A percentile compares a stretch with the other conserved stretches of the same genome.
Conservation (phyloP, 805 yeast genomes). For the Spathaspora arborariae region DNA sequence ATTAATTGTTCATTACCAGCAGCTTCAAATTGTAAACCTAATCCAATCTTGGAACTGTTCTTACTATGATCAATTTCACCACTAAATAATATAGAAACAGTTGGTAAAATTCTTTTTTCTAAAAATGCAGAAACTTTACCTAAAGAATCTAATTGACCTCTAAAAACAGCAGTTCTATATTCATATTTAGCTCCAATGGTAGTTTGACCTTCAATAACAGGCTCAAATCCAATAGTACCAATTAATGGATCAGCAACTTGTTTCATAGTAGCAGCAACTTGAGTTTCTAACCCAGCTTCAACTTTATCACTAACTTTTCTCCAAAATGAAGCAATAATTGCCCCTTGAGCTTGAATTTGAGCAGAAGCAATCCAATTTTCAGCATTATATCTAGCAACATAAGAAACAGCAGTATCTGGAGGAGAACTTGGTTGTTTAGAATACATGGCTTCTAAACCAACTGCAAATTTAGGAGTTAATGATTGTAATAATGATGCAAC, state of each 20-base stretch:
- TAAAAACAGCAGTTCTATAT: conserved; percentile 91
- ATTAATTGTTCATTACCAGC: conserved; percentile 91
- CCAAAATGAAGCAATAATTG: conserved; percentile 87
- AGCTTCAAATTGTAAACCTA: conserved; percentile 93
- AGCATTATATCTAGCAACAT: conserved; percentile 84
- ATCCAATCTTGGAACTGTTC: conserved; percentile 74
- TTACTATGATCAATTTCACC: conserved; percentile 88
- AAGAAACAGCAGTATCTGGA: conserved; percentile 87
- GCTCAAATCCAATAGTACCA: conserved; percentile 77
- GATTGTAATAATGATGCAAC: conserved; percentile 90
- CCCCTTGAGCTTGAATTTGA: conserved; percentile 90
- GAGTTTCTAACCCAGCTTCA: conserved; percentile 92
- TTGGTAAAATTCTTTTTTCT: conserved; percentile 92
- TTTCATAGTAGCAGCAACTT: conserved; percentile 68
- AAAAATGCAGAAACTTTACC: conserved; percentile 90
- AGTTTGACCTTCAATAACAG: conserved; percentile 86
- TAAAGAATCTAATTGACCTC: conserved; percentile 88
- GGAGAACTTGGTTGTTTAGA: conserved; percentile 70
- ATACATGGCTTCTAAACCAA: conserved; percentile 92
- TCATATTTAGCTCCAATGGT: conserved; percentile 96
- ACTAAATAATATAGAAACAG: conserved; percentile 79
- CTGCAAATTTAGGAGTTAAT: conserved; percentile 73
- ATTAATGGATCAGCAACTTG: conserved; percentile 73
- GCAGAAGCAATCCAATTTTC: conserved; percentile 93
- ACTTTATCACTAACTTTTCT: conserved; percentile 88